Percentiles rank a stretch among this genome's conserved stretches.
These are phyloP conservation scores for Letharia columbiana DNA, from an alignment of 495 filamentous ascomycete genomes.

Conservation along the genomic window DNA sequence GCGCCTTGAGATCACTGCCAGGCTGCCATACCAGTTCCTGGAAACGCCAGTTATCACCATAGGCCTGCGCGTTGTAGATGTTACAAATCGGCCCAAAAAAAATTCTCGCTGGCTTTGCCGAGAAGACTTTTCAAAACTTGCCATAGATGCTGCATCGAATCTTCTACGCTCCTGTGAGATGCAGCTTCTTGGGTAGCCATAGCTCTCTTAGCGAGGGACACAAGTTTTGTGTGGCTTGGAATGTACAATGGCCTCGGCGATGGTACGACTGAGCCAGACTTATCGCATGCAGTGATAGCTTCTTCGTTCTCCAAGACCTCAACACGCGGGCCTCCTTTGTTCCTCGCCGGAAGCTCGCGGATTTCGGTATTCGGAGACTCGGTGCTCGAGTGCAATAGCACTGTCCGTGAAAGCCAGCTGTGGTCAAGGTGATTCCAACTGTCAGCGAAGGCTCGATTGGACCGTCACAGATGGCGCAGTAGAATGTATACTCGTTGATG, in stretches of 20 bases:
- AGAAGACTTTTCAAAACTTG: neutral
- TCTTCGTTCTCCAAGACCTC: neutral
- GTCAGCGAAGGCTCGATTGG: neutral
- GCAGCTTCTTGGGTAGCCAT: neutral
- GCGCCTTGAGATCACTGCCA: no score
- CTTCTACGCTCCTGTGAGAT: neutral
- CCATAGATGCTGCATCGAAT: neutral
- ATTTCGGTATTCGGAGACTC: neutral
- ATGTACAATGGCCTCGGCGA: neutral
- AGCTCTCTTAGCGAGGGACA: neutral
- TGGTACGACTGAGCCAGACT: neutral
- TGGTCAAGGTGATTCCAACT: neutral
- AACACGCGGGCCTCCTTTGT: neutral
- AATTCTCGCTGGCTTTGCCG: neutral
- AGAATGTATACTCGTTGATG: neutral
- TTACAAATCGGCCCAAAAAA: neutral
- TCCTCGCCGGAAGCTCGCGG: neutral
- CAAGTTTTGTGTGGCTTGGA: neutral
- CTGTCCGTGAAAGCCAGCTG: neutral
- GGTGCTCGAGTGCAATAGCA: neutral
- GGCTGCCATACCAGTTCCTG: neutral
- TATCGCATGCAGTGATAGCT: neutral
- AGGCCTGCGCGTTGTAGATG: neutral
- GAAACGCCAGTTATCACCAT: neutral
- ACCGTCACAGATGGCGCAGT: conserved; percentile 5